Evolutionary conservation across 2,329 filamentous ascomycete species (phyloP), one percentile per base, ranked within the genome.

Genomic region (Neocatenulostroma microsporum): DNA sequence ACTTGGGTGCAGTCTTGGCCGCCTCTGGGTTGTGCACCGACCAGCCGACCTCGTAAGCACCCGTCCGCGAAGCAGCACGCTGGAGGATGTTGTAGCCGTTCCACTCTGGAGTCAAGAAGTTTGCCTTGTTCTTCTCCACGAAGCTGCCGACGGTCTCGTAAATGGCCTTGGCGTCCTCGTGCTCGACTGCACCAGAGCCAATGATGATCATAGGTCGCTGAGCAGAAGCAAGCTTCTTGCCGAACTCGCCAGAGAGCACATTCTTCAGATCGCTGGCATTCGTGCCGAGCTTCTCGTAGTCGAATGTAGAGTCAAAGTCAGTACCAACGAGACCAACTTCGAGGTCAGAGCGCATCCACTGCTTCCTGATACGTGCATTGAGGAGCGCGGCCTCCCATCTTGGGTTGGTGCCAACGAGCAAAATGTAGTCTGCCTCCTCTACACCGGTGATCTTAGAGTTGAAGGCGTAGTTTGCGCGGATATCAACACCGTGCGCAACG

Each of bases 1-100:
- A 87, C 74, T 96, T 98, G 45, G 91, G 81, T 59, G 80, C 84
- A 33, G 84, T 89, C 60, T 84, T 74, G 25, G 88, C 84, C 45
- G 94, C 85, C 47, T 78, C 76, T 2, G 79, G 67, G 12, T 86
- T 94, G 32, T 88, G 85, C 11, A 86, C 81, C 23, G 84, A 85
- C 66, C 95, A 98, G 55, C 91, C 91, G 53, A 98, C 79, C 67
- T 98, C 91, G 60, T 87, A 98, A 43, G 91, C 91, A 60, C 87
- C 91, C 24, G 83, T 83, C 51, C 89, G 82, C 44, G 91, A 95
- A 41, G 91, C 91, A 45, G 86, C 83, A 48, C 89, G 80, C 67
- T 98, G 91, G 35, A 98, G 80, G 43, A 98, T 80, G 62, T 95
- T 98, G 74, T 89, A 98, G 42, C 89, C 91, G 62, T 94, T 91